A percentile compares a stretch with the other conserved stretches of the same genome.
Conservation (phyloP, 2,329 filamentous ascomycete species). For the Aspergillus cejpii region DNA sequence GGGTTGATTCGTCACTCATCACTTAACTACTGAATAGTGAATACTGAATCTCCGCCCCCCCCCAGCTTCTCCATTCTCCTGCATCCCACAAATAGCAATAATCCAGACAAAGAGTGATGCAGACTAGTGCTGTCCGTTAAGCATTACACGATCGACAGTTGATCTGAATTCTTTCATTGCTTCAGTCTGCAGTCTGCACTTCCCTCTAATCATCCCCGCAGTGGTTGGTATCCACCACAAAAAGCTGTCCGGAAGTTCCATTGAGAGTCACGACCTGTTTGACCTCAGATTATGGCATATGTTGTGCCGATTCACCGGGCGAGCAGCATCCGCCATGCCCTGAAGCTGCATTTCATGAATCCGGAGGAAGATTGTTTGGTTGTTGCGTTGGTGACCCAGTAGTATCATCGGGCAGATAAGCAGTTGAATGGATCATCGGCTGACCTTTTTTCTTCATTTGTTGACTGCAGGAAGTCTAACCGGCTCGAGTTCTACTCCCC, state of each 20-base stretch:
- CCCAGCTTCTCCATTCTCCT: neutral
- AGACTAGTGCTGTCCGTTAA: neutral
- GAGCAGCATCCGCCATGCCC: conserved; percentile 82
- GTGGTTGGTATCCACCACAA: neutral
- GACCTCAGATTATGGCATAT: conserved; percentile 65
- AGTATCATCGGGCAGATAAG: neutral
- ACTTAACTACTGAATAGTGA: neutral
- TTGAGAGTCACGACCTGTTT: neutral
- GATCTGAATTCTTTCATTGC: neutral
- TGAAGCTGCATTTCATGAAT: conserved; percentile 70
- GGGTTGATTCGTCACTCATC: neutral
- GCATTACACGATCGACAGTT: neutral
- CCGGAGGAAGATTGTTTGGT: conserved; percentile 73
- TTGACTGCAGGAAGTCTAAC: conserved; percentile 64
- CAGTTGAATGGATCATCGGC: neutral
- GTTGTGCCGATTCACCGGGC: conserved; percentile 87
- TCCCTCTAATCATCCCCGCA: neutral
- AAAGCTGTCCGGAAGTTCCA: neutral
- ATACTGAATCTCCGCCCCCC: no score
- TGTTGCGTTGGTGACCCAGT: conserved; percentile 61
- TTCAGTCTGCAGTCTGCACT: no score
- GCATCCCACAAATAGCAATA: neutral
- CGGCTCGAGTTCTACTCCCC: conserved; percentile 76
- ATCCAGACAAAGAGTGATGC: neutral
- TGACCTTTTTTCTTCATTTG: neutral